These are phyloP conservation scores for Chaetomium strumarium DNA, from an alignment of 2,329 filamentous ascomycete genomes.

Conservation along the genomic window DNA sequence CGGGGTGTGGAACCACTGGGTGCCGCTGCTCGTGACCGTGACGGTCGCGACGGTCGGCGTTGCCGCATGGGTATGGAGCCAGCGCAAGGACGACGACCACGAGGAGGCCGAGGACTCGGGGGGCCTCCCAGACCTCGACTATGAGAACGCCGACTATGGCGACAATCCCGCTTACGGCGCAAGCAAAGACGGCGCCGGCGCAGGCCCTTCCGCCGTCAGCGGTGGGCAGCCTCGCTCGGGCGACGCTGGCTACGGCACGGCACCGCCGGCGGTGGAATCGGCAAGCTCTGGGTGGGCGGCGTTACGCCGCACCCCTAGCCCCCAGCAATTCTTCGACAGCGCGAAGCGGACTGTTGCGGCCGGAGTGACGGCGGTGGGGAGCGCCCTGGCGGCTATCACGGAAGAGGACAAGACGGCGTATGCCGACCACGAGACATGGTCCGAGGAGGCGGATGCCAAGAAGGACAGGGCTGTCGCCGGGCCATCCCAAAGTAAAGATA, in stretches of 20 bases:
- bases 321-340: conserved; percentile 80
- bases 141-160: conserved; percentile 43
- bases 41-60: conserved; percentile 81
- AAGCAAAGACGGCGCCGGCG: conserved; percentile 31
- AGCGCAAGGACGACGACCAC: conserved; percentile 57
- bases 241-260: conserved; percentile 38
- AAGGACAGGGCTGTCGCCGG: conserved; percentile 35
- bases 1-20: conserved; percentile 73
- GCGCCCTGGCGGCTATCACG: conserved; percentile 73
- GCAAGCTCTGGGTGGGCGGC: conserved; percentile 59
- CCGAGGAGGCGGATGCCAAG: conserved; percentile 75
- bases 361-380: conserved; percentile 74
- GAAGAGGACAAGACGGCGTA: conserved; percentile 78
- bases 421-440: conserved; percentile 86
- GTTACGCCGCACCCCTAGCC: conserved; percentile 74
- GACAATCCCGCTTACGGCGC: conserved; percentile 47
- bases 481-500: conserved; percentile 29
- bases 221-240: conserved; percentile 34
- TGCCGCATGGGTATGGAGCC: conserved; percentile 91
- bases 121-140: conserved; percentile 46
- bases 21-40: conserved; percentile 79
- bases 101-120: conserved; percentile 59
- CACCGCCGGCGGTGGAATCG: conserved; percentile 27
- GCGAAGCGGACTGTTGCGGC: conserved; percentile 77
- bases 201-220: conserved; percentile 35